phyloP scores from a whole-genome alignment of 257 asterid genomes.

The Apocynum venetum region DNA sequence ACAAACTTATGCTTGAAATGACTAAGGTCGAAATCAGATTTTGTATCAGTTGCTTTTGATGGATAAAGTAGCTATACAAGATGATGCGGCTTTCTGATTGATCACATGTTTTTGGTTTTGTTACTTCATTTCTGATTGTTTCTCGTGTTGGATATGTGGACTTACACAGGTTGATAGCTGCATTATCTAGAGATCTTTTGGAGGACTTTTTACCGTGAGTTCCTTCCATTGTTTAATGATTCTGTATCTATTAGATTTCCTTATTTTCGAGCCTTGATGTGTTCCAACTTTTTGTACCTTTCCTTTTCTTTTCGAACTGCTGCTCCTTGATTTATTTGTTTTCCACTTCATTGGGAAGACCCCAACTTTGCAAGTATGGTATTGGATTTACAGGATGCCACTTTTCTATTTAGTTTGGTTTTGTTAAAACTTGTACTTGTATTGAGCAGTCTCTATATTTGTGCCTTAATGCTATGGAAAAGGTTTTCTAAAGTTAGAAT shows the following conservation, averaged over 20 bases:
- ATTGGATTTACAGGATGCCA: background rate
- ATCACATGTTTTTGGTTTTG: background rate
- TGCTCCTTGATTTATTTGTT: background rate
- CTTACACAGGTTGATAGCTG: conserved; percentile 71
- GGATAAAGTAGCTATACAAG: background rate
- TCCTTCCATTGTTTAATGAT: conserved; percentile 13
- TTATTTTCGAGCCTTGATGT: background rate
- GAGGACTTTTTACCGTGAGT: conserved; percentile 82
- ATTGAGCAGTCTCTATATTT: background rate
- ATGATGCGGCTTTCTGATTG: background rate
- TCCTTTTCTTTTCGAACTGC: background rate
- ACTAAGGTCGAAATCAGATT: background rate
- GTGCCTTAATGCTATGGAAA: background rate
- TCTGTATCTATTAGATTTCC: conserved; percentile 1
- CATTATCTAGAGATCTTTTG: conserved; percentile 81
- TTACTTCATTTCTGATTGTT: conserved; percentile 8
- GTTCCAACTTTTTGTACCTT: background rate
- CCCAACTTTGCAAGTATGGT: background rate
- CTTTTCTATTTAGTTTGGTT: background rate
- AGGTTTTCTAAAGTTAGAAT: background rate
- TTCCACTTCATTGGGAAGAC: background rate
- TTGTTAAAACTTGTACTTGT: background rate
- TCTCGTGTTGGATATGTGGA: conserved; percentile 9
- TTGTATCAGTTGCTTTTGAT: background rate
- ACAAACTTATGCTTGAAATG: background rate